phyloP scores from a whole-genome alignment of 495 filamentous ascomycete species.

The Penicillium salamii region DNA sequence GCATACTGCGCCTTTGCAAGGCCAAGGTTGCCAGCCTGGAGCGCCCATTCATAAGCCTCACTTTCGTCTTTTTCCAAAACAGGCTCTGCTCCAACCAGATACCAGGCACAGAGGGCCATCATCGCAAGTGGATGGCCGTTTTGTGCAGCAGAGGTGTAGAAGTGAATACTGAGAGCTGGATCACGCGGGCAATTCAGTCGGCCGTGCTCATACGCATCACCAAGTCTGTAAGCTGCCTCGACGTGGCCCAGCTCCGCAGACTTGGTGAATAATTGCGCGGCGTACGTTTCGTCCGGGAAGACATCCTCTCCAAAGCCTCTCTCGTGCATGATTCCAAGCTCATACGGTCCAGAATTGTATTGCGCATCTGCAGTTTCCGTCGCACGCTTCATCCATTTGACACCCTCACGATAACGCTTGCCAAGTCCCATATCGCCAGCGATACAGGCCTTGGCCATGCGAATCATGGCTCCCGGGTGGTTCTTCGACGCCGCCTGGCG shows the following conservation, averaged over 20 bases:
- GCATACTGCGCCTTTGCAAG: conserved; percentile 93
- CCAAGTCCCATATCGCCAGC: conserved; percentile 80
- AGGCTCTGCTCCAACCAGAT: conserved; percentile 91
- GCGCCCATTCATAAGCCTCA: conserved; percentile 96
- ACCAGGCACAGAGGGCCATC: conserved; percentile 99
- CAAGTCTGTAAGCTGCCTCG: conserved; percentile 80
- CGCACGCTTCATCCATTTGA: conserved; percentile 96
- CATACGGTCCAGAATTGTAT: conserved; percentile 91
- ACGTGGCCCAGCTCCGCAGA: conserved; percentile 88
- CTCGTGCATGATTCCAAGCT: conserved; percentile 83
- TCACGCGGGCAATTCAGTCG: conserved; percentile 83
- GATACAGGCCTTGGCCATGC: conserved; percentile 86
- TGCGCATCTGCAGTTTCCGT: conserved; percentile 84
- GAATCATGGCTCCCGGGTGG: conserved; percentile 91
- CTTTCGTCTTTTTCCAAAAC: conserved; percentile 91
- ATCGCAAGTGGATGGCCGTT: conserved; percentile 82
- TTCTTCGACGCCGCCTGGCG: conserved; percentile 86
- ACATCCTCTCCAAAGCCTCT: conserved; percentile 88
- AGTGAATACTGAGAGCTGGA: conserved; percentile 92
- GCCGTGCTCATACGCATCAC: conserved; percentile 96
- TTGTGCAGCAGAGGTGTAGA: conserved; percentile 91
- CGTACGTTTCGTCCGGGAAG: conserved; percentile 85
- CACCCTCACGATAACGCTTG: conserved; percentile 82
- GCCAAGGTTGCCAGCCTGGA: conserved; percentile 80
- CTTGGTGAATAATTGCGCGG: conserved; percentile 91